Evolutionary conservation across 2,329 filamentous ascomycete species (phyloP).

Genomic region (Fusarium falciforme): DNA sequence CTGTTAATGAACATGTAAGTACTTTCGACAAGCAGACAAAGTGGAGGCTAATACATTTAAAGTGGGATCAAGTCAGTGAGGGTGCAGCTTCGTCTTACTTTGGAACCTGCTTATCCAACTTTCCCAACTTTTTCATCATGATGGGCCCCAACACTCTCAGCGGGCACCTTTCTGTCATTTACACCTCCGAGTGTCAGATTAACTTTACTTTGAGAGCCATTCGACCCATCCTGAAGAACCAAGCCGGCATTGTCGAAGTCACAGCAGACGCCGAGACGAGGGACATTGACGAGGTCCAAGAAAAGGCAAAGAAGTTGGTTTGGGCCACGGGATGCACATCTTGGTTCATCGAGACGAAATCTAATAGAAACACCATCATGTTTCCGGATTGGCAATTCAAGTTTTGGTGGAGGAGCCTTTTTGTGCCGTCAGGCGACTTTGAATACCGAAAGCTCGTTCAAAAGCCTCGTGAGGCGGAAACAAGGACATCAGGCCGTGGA

Average conservation of each 20-base stretch:
- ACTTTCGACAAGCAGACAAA: accelerated
- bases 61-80: constrained; percentile 41
- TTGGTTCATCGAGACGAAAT: constrained; percentile 62
- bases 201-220: constrained; percentile 54
- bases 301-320: constrained; percentile 55
- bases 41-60: constrained; percentile 40
- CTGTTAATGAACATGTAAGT: constrained; percentile 54
- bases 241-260: constrained; percentile 43
- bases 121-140: constrained; percentile 56
- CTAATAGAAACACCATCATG: constrained; percentile 62
- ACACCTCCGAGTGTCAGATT: constrained; percentile 63
- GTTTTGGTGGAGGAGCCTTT: constrained; percentile 61
- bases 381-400: constrained; percentile 64
- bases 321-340: constrained; percentile 62
- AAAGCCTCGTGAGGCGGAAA: accelerated
- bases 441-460: constrained; percentile 11
- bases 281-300: constrained; percentile 52
- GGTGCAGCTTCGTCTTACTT: constrained; percentile 55
- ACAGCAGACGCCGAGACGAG: constrained; percentile 46
- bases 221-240: constrained; percentile 48
- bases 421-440: constrained; percentile 54
- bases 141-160: constrained; percentile 53
- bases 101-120: constrained; percentile 59
- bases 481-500: accelerated
- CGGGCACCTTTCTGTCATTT: constrained; percentile 62